Evolutionary conservation across 352 stramenopile species (phyloP).

Genomic region (Phytophthora ohioensis): DNA sequence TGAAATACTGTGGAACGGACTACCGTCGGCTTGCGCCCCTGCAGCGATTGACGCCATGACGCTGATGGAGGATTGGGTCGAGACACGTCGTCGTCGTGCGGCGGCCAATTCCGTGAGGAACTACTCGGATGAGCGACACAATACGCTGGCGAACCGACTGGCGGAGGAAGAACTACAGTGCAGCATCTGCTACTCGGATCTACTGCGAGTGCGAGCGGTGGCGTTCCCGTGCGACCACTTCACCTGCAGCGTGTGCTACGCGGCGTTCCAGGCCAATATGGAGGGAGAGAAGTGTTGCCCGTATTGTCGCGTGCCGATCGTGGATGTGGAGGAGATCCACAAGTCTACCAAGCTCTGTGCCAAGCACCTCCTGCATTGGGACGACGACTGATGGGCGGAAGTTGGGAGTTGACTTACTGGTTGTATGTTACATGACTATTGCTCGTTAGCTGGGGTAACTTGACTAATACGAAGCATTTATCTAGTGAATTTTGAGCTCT

Average conservation of each 20-base stretch:
- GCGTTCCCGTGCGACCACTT: constrained; percentile 77
- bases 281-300: constrained; percentile 71
- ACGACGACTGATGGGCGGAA: constrained; percentile 23
- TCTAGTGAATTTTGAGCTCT: too few species aligned
- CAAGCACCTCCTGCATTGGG: constrained; percentile 42
- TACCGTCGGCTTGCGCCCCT: constrained; percentile 39
- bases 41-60: constrained; percentile 49
- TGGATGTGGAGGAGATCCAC: constrained; percentile 50
- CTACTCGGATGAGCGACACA: constrained; percentile 63
- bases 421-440: constrained; percentile 31
- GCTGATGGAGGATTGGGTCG: constrained; percentile 60
- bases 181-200: constrained; percentile 77
- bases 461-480: background rate
- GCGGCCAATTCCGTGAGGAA: constrained; percentile 45
- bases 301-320: constrained; percentile 62
- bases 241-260: constrained; percentile 65
- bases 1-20: constrained; percentile 52
- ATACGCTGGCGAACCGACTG: constrained; percentile 56
- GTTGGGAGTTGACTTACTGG: constrained; percentile 4
- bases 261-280: constrained; percentile 55
- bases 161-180: constrained; percentile 76
- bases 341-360: constrained; percentile 59
- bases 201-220: constrained; percentile 61
- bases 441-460: background rate
- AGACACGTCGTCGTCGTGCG: constrained; percentile 42